A percentile compares a stretch with the other conserved stretches of the same genome.
Conservation (phyloP, 2,329 filamentous ascomycete species). For the Paecilomyces variotii region DNA sequence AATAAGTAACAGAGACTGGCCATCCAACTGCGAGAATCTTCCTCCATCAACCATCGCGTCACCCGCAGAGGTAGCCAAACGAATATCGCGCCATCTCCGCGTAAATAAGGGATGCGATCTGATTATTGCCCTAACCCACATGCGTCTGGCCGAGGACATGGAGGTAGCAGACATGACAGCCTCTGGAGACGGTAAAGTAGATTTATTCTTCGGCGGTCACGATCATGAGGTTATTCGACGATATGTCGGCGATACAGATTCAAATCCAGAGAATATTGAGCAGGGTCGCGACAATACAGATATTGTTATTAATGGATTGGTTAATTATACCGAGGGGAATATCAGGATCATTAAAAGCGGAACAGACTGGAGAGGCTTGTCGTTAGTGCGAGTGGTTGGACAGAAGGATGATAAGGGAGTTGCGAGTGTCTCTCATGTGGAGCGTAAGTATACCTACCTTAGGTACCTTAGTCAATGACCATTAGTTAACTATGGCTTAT, state of each 20-base stretch:
- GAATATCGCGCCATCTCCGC: too few relatives aligned
- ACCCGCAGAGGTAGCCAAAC: too few relatives aligned
- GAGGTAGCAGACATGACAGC: slow-evolving; percentile 8
- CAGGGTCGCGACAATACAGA: slow-evolving; percentile 5
- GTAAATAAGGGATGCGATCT: slow-evolving; percentile 6
- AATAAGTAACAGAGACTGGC: slow-evolving; percentile 8
- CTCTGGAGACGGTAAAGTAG: slow-evolving; percentile 9
- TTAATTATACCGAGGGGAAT: slow-evolving; percentile 4
- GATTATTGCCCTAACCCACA: slow-evolving; percentile 17
- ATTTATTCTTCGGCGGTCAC: slow-evolving; percentile 17
- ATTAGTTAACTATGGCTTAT: too few relatives aligned
- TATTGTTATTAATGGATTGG: slow-evolving; percentile 1
- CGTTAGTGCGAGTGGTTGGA: slow-evolving; percentile 5
- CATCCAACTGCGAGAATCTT: slow-evolving; percentile 11
- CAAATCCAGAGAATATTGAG: slow-evolving; percentile 7
- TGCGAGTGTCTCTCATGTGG: slow-evolving; percentile 1
- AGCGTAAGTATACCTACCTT: background rate
- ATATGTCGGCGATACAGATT: slow-evolving; percentile 8
- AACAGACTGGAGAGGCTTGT: slow-evolving; percentile 10
- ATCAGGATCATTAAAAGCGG: slow-evolving; percentile 11
- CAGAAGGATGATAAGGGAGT: slow-evolving; percentile 2
- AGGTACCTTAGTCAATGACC: too few relatives aligned
- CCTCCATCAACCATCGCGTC: background rate
- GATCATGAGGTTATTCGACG: slow-evolving; percentile 16
- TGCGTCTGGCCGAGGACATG: slow-evolving; percentile 12